Base-by-base conservation (phyloP, 2,329 filamentous ascomycete genomes). In the Monilinia fructigena region DNA sequence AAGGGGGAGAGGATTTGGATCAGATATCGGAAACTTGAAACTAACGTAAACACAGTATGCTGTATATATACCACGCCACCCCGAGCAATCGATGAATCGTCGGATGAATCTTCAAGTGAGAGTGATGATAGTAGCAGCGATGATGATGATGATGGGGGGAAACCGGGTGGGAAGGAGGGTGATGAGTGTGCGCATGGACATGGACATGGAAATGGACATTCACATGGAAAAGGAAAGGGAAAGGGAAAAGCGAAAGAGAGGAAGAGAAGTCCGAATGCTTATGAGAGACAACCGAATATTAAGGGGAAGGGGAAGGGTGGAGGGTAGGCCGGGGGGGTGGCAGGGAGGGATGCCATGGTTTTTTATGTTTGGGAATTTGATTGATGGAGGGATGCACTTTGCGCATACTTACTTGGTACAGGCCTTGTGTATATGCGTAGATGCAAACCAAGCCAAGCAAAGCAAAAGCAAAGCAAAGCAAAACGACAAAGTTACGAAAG, bases 31-130 rank as follows among this genome's bases (percentile, higher is more conserved):
- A 28, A 28, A 28, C 28, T 28, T 2, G 7, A 40, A 40, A 11
- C 38, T 8, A 40, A 40, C 10, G 8, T 2, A 11, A 31, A 8
- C 31, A 59, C 23, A 96, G 95, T 98, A n/a, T 99, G 95, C 84
- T 99, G 95, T 78, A 99, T 99, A 99, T 99, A 78, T 99, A 97
- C 80, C 94, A 97, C 80, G 90, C 90, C 90, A 68, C 89, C 92
- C 8, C 90, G 89, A 72, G 86, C 83, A 14, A 87, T 92, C 4
- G 92, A 90, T 76, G 94, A 98, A 77, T 95, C 91, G 42, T 93
- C 89, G 71, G 86, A 87, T 71, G 86, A 89, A 68, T 86, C 85
- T 3, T 86, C 79, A 10, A 82, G 79, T 3, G 82, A 83, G 54
- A 85, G 83, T 0, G 85, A 87, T 68, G 85, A 83, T n/a, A 82